A percentile compares a stretch with the other conserved stretches of the same genome.
Conservation (phyloP, 2,329 filamentous ascomycete genomes). For the Esteya vermicola region DNA sequence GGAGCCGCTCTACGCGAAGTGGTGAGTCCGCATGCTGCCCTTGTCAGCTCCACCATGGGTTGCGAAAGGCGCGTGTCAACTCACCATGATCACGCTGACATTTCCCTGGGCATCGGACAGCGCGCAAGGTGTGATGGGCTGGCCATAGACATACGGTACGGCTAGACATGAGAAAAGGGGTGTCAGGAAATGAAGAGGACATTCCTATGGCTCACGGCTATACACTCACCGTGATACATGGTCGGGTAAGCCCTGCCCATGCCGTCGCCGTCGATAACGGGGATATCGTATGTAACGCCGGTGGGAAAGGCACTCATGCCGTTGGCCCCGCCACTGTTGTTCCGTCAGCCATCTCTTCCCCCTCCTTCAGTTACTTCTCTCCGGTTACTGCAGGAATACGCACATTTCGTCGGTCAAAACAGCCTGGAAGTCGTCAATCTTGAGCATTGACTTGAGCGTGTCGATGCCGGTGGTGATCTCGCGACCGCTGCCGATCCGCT, state of each 20-base stretch:
- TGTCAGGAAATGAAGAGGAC: no score
- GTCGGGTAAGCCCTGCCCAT: conserved; percentile 41
- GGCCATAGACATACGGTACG: conserved; percentile 23
- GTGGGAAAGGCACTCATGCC: conserved; percentile 17
- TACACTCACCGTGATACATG: conserved; percentile 22
- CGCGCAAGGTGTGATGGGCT: conserved; percentile 21
- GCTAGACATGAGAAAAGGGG: conserved; percentile 13
- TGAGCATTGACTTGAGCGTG: conserved; percentile 18
- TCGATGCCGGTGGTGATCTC: conserved; percentile 23
- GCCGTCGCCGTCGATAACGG: conserved; percentile 38
- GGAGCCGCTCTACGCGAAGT: conserved; percentile 19
- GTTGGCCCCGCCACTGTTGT: conserved; percentile 15
- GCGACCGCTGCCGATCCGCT: conserved; percentile 20
- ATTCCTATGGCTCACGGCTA: background rate
- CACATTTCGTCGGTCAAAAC: conserved; percentile 24
- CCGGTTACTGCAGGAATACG: conserved; percentile 5
- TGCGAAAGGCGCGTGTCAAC: no score
- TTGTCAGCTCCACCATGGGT: no score
- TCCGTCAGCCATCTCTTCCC: background rate
- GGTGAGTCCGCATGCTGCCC: conserved; percentile 18
- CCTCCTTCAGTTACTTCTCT: no score
- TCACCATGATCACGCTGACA: conserved; percentile 18
- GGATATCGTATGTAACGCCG: conserved; percentile 30
- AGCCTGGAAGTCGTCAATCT: conserved; percentile 18
- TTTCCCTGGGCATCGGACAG: conserved; percentile 23